These are phyloP conservation scores for Pythium graminicola DNA, from an alignment of 352 stramenopile species.

Conservation along the genomic window DNA sequence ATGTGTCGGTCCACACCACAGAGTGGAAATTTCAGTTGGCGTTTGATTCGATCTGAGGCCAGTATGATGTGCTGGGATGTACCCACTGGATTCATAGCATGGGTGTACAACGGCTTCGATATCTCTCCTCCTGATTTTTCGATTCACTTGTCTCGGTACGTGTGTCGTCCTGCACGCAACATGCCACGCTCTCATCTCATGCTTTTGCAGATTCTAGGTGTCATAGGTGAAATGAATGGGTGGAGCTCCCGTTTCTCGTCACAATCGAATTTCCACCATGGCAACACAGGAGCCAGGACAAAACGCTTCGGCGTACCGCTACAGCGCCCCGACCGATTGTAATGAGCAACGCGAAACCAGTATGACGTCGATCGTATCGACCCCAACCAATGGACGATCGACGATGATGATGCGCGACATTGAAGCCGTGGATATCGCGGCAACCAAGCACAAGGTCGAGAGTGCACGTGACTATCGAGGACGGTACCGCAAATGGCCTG, in stretches of 20 bases:
- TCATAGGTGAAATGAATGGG: no score
- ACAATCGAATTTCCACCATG: not conserved
- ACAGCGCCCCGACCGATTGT: not conserved
- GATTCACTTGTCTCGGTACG: no score
- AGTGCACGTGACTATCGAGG: constrained; percentile 1
- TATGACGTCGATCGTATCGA: not conserved
- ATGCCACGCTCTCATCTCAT: no score
- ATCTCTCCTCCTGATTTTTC: no score
- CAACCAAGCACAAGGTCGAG: not conserved
- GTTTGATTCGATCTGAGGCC: no score
- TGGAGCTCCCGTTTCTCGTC: not conserved
- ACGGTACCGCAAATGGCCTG: constrained; percentile 5
- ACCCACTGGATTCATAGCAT: no score
- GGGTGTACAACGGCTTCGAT: no score
- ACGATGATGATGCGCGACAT: constrained; percentile 4
- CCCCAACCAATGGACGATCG: not conserved
- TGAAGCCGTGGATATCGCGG: not conserved
- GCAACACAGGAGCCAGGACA: not conserved
- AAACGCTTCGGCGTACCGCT: not conserved
- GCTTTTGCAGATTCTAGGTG: constrained; percentile 1
- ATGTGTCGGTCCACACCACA: no score
- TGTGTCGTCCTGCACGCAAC: no score
- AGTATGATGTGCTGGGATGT: no score
- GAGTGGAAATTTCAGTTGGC: no score
- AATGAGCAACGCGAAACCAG: not conserved